Evolutionary conservation across 345 rosid genomes (phyloP).

Genomic region (Rhizophora mangle): DNA sequence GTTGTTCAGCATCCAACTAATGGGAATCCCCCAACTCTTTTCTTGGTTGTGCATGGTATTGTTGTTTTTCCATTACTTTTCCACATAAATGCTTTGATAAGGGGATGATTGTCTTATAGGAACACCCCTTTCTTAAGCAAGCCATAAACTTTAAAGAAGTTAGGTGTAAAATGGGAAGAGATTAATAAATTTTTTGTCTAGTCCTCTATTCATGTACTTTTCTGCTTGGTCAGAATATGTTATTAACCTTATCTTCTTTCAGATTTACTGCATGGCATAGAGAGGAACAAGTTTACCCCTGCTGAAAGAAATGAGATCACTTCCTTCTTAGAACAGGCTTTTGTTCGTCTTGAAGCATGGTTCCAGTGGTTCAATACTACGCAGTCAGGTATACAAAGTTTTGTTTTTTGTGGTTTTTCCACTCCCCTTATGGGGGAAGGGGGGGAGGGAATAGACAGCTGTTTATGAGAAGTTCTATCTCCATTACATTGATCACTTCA

Average conservation of each 20-base stretch:
- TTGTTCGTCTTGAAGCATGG: slow-evolving; percentile 83
- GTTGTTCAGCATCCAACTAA: slow-evolving; percentile 74
- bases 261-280: slow-evolving; percentile 64
- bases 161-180: no score
- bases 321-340: slow-evolving; percentile 66
- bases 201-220: no score
- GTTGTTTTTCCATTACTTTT: not conserved
- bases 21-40: slow-evolving; percentile 90
- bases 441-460: no score
- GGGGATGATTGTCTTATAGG: not conserved
- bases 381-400: slow-evolving; percentile 55
- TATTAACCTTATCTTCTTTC: slow-evolving; percentile 15
- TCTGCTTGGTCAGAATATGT: slow-evolving; percentile 6
- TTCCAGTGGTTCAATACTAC: slow-evolving; percentile 85
- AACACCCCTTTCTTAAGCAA: not conserved
- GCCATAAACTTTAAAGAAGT: no score
- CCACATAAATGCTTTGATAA: not conserved
- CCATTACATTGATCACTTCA: no score
- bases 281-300: slow-evolving; percentile 50
- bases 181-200: no score
- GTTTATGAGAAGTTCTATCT: no score
- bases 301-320: slow-evolving; percentile 54
- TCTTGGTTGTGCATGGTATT: slow-evolving; percentile 79
- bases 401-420: not conserved
- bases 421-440: not conserved